Base-by-base conservation (phyloP, 2,329 filamentous ascomycete species). In the Neonectria sp. region DNA sequence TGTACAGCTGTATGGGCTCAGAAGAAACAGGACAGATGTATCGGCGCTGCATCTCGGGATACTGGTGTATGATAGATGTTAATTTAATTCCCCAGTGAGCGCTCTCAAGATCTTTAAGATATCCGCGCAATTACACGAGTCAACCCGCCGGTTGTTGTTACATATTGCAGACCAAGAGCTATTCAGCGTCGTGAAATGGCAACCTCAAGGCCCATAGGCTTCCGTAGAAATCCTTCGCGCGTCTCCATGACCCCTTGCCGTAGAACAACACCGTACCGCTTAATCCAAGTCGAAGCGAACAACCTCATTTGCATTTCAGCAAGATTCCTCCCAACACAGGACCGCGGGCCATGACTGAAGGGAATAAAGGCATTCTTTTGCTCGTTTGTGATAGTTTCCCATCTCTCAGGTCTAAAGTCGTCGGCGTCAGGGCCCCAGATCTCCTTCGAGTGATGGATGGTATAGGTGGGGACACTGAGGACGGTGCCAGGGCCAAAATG, bases 221-320 rank as follows among this genome's bases (percentile, higher is more conserved):
- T 97, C 75, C 93, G 86, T 81, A 96, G 81, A 77, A 97, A 97
- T 0, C 94, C 94, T 79, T 96, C 94, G 8, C 91, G 83, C 0
- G 92, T 95, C 79, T 94, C 86, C 90, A 96, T 88, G 13, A 84
- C 81, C 0, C 89, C 86, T 73, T 93, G 90, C 33, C 82, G 68
- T 49, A 88, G 65, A 5, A 79, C 76, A 0, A 89, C 86, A 12
- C 83, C 76, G 63, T 88, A 90, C 73, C 86, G 78, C 65, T 83
- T 81, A 9, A 82, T 84, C 88, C 86, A 93, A 59, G 93, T 94
- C 0, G 87, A 87, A 5, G 91, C 89, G 68, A 96, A 95, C 49
- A 95, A 85, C 73, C 92, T 90, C 82, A 97, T 85, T 80, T 97
- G 94, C 93, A 97, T 95, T 84, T 96, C 93, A 0, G 94, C 94